phyloP scores from a whole-genome alignment of 2,329 filamentous ascomycete genomes.

The Phyllosticta citriasiana region DNA sequence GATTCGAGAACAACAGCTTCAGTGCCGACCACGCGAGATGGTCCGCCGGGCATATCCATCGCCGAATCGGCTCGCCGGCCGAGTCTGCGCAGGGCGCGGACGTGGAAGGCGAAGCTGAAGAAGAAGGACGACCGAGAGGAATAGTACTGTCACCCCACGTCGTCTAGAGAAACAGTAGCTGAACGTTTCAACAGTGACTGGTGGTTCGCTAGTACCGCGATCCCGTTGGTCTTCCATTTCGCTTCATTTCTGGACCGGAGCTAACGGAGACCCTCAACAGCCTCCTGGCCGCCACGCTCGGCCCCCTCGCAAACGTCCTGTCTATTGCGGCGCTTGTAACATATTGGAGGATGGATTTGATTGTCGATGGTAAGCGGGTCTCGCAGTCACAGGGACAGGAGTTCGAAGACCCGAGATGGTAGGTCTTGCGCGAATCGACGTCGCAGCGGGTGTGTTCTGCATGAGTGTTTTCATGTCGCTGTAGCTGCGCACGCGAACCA shows the following conservation, averaged over 20 bases:
- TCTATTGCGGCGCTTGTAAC: slow-evolving; percentile 78
- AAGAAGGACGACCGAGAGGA: neutral
- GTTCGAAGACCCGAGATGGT: slow-evolving; percentile 63
- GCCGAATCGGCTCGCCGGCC: neutral
- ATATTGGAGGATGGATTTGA: slow-evolving; percentile 58
- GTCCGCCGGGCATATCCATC: neutral
- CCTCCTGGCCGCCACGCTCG: slow-evolving; percentile 73
- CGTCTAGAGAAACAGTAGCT: neutral
- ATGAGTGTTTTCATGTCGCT: neutral
- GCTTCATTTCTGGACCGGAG: no score
- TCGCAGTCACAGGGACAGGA: slow-evolving; percentile 47
- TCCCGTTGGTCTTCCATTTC: slow-evolving; percentile 15
- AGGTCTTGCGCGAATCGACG: slow-evolving; percentile 16
- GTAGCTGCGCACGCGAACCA: no score
- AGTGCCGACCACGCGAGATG: neutral
- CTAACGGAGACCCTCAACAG: slow-evolving; percentile 1
- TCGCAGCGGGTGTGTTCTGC: neutral
- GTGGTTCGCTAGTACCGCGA: slow-evolving; percentile 31
- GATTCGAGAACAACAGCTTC: neutral
- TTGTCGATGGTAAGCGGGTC: slow-evolving; percentile 36
- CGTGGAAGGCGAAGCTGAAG: neutral
- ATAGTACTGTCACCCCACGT: neutral
- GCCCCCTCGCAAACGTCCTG: slow-evolving; percentile 78
- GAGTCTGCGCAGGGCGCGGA: neutral
- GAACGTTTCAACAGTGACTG: slow-evolving; percentile 19